Percentiles rank a stretch among this genome's conserved stretches.
These are phyloP conservation scores for Cladophialophora immunda DNA, from an alignment of 2,329 filamentous ascomycete genomes.

Conservation along the genomic window DNA sequence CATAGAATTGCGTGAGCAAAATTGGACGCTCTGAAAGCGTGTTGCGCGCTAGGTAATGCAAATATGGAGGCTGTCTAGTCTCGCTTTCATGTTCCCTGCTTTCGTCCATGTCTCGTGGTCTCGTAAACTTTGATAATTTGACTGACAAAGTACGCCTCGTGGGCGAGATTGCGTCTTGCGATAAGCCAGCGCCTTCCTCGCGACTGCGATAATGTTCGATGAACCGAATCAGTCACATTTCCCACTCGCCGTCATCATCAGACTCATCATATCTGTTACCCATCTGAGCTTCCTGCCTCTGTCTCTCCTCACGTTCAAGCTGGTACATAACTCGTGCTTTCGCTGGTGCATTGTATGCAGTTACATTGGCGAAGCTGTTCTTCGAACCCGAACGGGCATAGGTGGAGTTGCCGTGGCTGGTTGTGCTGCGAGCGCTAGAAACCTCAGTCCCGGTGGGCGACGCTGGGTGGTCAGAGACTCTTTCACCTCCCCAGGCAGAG, in stretches of 20 bases:
- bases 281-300: constrained; percentile 21
- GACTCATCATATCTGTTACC: constrained; percentile 16
- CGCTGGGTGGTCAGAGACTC: neutral
- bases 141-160: neutral
- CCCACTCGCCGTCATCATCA: constrained; percentile 24
- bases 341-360: constrained; percentile 23
- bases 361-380: constrained; percentile 16
- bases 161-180: neutral
- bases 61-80: neutral
- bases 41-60: neutral
- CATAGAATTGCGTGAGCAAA: neutral
- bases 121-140: neutral
- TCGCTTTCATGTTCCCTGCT: neutral
- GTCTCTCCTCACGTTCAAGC: constrained; percentile 26
- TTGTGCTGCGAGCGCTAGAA: constrained; percentile 3
- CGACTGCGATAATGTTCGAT: neutral
- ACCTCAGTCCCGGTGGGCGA: constrained; percentile 16
- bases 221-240: constrained; percentile 1
- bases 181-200: neutral
- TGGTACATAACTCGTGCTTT: constrained; percentile 21
- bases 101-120: neutral
- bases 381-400: neutral
- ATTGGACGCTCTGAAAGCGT: neutral
- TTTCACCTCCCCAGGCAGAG: constrained; percentile 22
- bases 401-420: constrained; percentile 9